Conservation (phyloP, 1,284 basidiomycete species). For the Psilocybe mexicana region DNA sequence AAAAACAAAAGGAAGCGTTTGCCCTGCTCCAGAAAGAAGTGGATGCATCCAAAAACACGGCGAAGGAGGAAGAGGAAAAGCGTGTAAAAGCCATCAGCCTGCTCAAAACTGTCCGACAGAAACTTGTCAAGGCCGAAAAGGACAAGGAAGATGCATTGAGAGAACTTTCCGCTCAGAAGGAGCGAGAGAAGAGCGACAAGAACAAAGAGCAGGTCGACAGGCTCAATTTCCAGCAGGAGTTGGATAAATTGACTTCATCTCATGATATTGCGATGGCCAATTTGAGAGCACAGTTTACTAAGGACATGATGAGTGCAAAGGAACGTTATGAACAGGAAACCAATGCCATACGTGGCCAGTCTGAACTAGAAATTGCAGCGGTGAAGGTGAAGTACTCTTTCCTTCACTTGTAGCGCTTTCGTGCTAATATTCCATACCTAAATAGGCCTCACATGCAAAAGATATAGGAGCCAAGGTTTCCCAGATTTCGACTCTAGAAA, state of each 20-base stretch:
- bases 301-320: slow-evolving; percentile 62
- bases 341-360: slow-evolving; percentile 63
- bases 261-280: slow-evolving; percentile 71
- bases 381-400: slow-evolving; percentile 56
- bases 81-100: slow-evolving; percentile 89
- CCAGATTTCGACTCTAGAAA: slow-evolving; percentile 72
- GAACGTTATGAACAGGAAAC: slow-evolving; percentile 78
- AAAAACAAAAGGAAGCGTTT: slow-evolving; percentile 53
- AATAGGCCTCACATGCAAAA: slow-evolving; percentile 68
- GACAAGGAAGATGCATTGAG: slow-evolving; percentile 79
- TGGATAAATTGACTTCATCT: slow-evolving; percentile 62
- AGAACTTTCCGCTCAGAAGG: slow-evolving; percentile 52
- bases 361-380: slow-evolving; percentile 75
- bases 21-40: slow-evolving; percentile 61
- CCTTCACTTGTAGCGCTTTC: not conserved
- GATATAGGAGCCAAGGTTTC: slow-evolving; percentile 64
- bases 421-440: slow-evolving; percentile 8
- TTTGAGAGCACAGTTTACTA: slow-evolving; percentile 75
- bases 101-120: slow-evolving; percentile 90
- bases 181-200: slow-evolving; percentile 58
- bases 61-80: slow-evolving; percentile 95
- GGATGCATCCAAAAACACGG: slow-evolving; percentile 57
- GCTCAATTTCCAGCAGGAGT: slow-evolving; percentile 53
- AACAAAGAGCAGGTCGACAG: slow-evolving; percentile 69
- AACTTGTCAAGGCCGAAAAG: slow-evolving; percentile 90